A percentile compares a stretch with the other conserved stretches of the same genome.
Evolutionary conservation across 192 early-diverging fungal genomes (phyloP).

Genomic region (Entomortierella chlamydospora): DNA sequence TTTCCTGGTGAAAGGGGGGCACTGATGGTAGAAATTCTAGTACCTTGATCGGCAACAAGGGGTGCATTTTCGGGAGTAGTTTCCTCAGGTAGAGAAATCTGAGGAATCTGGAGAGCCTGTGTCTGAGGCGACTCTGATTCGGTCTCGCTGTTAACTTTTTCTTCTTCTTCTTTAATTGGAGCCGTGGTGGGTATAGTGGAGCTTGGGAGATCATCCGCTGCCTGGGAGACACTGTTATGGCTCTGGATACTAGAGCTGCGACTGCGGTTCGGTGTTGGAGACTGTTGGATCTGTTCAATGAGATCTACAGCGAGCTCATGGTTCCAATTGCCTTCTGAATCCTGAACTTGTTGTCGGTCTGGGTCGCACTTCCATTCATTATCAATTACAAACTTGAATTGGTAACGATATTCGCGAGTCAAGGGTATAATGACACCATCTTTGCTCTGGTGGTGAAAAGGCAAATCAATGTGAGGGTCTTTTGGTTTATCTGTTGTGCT

Average conservation of each 20-base stretch:
- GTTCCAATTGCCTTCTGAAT: constrained; percentile 67
- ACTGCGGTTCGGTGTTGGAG: constrained; percentile 11
- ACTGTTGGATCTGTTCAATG: constrained; percentile 22
- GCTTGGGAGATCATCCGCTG: not conserved
- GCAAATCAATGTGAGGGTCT: constrained; percentile 17
- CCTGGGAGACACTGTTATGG: not conserved
- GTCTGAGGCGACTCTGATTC: not conserved
- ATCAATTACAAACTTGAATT: constrained; percentile 57
- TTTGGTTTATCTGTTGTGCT: not conserved
- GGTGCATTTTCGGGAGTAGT: not conserved
- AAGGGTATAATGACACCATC: constrained; percentile 31
- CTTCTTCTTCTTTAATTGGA: not conserved
- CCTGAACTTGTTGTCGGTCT: constrained; percentile 47
- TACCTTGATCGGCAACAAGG: not conserved
- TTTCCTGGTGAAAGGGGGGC: not conserved
- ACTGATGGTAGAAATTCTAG: not conserved
- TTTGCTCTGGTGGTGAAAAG: constrained; percentile 39
- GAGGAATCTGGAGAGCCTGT: not conserved
- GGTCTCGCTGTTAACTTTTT: not conserved
- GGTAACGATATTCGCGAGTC: constrained; percentile 38
- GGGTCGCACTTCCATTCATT: constrained; percentile 47
- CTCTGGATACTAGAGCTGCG: constrained; percentile 46
- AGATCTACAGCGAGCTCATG: constrained; percentile 61
- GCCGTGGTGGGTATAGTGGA: not conserved
- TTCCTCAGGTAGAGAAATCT: not conserved